A percentile compares a stretch with the other conserved stretches of the same genome.
Conservation (phyloP, 2,329 filamentous ascomycete genomes). For the Aspergillus calidoustus region DNA sequence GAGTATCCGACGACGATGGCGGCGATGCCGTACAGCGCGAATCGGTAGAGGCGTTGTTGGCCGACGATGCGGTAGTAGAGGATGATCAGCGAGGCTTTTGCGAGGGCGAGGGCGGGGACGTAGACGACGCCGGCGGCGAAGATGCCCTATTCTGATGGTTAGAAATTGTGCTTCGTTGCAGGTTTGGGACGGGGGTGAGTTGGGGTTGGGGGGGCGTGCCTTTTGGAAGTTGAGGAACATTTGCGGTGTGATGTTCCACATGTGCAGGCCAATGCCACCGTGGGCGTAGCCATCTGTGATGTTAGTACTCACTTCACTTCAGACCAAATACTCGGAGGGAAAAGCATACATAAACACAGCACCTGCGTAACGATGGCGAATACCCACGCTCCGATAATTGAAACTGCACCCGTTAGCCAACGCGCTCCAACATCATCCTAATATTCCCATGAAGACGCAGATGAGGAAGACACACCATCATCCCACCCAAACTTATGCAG, state of each 20-base stretch:
- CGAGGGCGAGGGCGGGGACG: conserved; percentile 28
- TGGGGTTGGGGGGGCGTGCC: conserved; percentile 12
- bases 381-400: conserved; percentile 30
- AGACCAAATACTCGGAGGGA: neutral
- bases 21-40: conserved; percentile 21
- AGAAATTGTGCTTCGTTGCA: no score
- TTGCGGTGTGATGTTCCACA: conserved; percentile 27
- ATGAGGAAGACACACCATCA: conserved; percentile 22
- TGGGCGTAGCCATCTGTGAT: conserved; percentile 22
- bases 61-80: conserved; percentile 30
- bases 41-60: conserved; percentile 17
- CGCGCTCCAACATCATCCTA: no score
- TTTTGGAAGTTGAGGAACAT: conserved; percentile 25
- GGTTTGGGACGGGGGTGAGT: no score
- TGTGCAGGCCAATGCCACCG: conserved; percentile 27
- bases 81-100: conserved; percentile 30
- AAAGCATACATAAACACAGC: conserved; percentile 20
- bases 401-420: conserved; percentile 23
- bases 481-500: conserved; percentile 23
- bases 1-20: conserved; percentile 26
- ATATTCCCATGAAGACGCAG: no score
- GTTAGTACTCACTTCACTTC: neutral
- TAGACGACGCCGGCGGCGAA: conserved; percentile 28
- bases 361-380: conserved; percentile 22
- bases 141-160: conserved; percentile 16